These are phyloP conservation scores for Castanopsis chinensis DNA, from an alignment of 306 rosid genomes.

Conservation along the genomic window DNA sequence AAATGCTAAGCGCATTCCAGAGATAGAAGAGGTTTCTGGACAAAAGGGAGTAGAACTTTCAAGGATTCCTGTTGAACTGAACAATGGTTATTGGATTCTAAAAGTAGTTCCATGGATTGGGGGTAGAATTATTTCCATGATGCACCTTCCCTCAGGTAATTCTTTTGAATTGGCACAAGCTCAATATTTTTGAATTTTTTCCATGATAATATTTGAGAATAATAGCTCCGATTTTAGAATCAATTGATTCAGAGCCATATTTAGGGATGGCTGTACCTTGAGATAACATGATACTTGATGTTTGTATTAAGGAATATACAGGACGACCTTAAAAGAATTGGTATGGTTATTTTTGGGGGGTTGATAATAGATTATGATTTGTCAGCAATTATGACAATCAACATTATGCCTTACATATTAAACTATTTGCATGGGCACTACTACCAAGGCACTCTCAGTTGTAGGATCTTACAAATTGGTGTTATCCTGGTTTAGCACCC, in stretches of 20 bases:
- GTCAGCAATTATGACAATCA: neutral
- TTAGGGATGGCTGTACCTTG: too few relatives aligned
- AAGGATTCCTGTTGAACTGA: slow-evolving; percentile 71
- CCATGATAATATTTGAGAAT: neutral
- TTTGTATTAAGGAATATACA: neutral
- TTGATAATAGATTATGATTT: neutral
- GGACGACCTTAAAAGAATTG: neutral
- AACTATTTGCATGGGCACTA: too few relatives aligned
- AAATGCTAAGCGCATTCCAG: slow-evolving; percentile 64
- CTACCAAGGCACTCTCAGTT: too few relatives aligned
- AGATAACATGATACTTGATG: neutral
- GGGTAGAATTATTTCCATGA: slow-evolving; percentile 90
- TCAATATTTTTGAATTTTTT: neutral
- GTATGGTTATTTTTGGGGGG: neutral
- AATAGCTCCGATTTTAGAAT: neutral
- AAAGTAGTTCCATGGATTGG: slow-evolving; percentile 93
- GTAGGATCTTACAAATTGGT: too few relatives aligned
- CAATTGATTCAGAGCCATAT: neutral
- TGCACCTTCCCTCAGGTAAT: slow-evolving; percentile 83
- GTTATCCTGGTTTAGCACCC: too few relatives aligned
- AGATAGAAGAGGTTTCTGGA: slow-evolving; percentile 55
- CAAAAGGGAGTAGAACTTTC: slow-evolving; percentile 62
- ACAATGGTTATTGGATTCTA: slow-evolving; percentile 63
- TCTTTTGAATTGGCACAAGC: neutral
- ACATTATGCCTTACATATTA: too few relatives aligned